Conservation (phyloP, 768 basidiomycete species). For the Naganishia vaughanmartiniae region DNA sequence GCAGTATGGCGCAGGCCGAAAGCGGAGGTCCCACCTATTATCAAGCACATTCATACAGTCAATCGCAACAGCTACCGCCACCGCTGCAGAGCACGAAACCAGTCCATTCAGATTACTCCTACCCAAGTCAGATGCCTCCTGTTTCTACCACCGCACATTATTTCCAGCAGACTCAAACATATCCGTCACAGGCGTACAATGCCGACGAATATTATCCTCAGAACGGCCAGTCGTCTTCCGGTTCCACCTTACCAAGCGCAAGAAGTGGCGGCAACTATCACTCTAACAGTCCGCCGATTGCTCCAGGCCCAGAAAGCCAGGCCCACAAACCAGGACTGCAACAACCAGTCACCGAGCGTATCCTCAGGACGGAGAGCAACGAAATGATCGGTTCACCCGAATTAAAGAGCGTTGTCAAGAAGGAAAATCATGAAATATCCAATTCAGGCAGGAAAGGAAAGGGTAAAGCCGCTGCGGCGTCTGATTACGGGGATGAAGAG, state of each 20-base stretch:
- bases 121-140: neutral
- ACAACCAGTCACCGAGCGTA: neutral
- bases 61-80: constrained; percentile 6
- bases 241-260: constrained; percentile 14
- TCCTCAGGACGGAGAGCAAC: constrained; percentile 11
- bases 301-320: neutral
- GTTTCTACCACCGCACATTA: neutral
- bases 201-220: constrained; percentile 3
- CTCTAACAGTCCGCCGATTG: neutral
- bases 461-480: neutral
- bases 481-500: constrained; percentile 4
- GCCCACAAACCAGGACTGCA: neutral
- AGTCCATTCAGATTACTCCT: neutral
- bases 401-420: neutral
- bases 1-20: neutral
- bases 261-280: constrained; percentile 11
- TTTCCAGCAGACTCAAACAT: neutral
- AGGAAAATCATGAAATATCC: neutral
- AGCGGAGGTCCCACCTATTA: constrained; percentile 12
- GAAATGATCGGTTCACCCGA: neutral
- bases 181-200: constrained; percentile 2
- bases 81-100: neutral
- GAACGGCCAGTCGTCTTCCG: constrained; percentile 1
- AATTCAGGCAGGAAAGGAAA: constrained; percentile 11
- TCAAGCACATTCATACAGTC: constrained; percentile 11